Evolutionary conservation across 371 early-diverging fungal genomes (phyloP), one percentile per base, ranked within the genome.

Genomic region (Chytridium lagenaria): DNA sequence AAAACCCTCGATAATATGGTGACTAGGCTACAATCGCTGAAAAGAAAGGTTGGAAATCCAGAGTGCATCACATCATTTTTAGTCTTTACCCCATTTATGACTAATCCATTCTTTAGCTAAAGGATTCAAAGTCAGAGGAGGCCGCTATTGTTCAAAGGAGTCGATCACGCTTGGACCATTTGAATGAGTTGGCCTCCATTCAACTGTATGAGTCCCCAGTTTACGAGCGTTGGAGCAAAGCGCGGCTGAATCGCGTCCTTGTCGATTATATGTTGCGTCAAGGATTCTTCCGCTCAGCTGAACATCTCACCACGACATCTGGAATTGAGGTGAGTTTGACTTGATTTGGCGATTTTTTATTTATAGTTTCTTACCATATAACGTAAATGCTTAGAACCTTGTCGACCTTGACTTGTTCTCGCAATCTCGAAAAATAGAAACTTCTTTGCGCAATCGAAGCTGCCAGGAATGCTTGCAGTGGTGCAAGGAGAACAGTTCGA

Each of bases 231-330:
- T 98, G 98, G 97, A 89, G 90, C 66, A 88, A 92, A 64, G 85
- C 86, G 5, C 86, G 96, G 10, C 80, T 97, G 61, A 90, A 94
- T 78, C 87, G 97, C 26, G 85, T 97, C 36, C 81, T 97, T 67
- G 92, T 94, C 1, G 99, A 98, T 78, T 98, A 95, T 79, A 84
- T 98, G 88, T 85, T 97, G 49, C 87, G 98, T 68, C 88, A 91
- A 44, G 96, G 95, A 5, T 90, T 89, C 71, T 83, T 86, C 37
- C 83, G 89, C 5, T 90, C 97, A 5, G 97, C 98, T 0, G 80
- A 85, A 34, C 73, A 78, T 52, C 80, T 97, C 50, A 91, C 94
- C 0, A 78, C 77, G 22, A 88, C 83, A 22, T 79, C 85, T 38
- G 77, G 83, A 30, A 88, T 94, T 33, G 89, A 91, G 83, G 94